Base-by-base conservation (phyloP, 345 rosid genomes). In the Acer saccharum region DNA sequence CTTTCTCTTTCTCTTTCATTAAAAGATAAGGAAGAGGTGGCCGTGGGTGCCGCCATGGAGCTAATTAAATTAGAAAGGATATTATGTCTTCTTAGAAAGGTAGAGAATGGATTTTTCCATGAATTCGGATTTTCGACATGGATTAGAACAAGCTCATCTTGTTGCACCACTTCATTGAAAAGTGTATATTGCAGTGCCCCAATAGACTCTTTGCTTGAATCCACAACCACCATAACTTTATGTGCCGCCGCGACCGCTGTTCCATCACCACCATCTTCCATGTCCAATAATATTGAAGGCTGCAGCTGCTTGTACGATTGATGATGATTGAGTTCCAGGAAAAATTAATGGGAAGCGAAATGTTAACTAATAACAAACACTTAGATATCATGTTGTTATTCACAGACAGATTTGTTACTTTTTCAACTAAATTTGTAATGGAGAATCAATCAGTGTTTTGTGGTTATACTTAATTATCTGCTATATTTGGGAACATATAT, bases 151-250 rank as follows among this genome's bases (percentile, higher is more conserved):
- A 93, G 83, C 75, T 90, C 93, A 75, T 93, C 93, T 18, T 82
- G 84, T 69, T 90, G 93, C 2, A 89, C 75, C 32, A 92, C 88
- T 0, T 83, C 93, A 68, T 89, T 93, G 44, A 91, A 86, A 52
- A 92, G 87, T n/a, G 91, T 89, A 74, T 90, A 90, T 76, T 90
- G 90, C 62, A 93, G 86, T 7, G 98, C 97, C 0, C 90, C 90
- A 4, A 90, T 90, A 1, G 94, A 85, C 77, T 91, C 93, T 6
- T 89, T 78, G 62, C 87, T 84, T 7, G 94, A 93, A 27, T 93
- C 94, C n/a, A 86, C 97, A 50, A 90, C 92, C 78, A 90, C 90
- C 92, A 93, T 87, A 16, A 93, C 86, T 83, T 87, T 88, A 46
- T 90, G 84, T 16, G 92, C 64, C 35, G 72, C 75, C 69, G 83